Evolutionary conservation across 495 filamentous ascomycete species (phyloP), one percentile per base, ranked within the genome.

Genomic region (Cercophora scortea): DNA sequence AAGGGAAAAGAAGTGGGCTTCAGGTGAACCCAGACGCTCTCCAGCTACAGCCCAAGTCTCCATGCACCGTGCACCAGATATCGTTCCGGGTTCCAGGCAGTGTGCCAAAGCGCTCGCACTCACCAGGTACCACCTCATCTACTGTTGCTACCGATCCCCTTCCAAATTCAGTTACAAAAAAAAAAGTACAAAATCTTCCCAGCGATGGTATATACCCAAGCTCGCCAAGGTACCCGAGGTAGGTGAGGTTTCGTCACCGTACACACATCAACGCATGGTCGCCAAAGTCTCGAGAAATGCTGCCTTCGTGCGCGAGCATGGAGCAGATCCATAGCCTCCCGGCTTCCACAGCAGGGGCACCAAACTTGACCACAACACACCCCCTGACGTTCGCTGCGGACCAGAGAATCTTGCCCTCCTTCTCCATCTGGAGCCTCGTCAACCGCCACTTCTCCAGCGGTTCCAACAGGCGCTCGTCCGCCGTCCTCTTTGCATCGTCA

Each of bases 291-390:
- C 61, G 43, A 8, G 66, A 52, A 25, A 80, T 67, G 54, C 72
- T 77, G 16, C 76, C 76, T 57, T 81, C 75, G 43, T 72, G 57
- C 18, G 66, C 47, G 19, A 81, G 56, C 75, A 81, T 79, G 13
- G 65, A 65, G 8, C 76, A 74, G 53, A 81, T 65, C 75, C 75
- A 81, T 7, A 62, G 51, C 38, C 77, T 65, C 19, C 68, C 75
- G 33, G 65, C 74, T 60, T 81, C 77, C 13, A 80, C 74, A 8
- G 65, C 72, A 18, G 69, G 66, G 8, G 78, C 69, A 10, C 78
- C 77, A 63, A 96, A 93, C 71, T 96, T 98, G 19, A 96, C 85
- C 17, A 96, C 75, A 8, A 91, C 83, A 58, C 89, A 95, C 1
- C 89, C 89, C 8, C 91, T 78, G 32, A 95, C 82, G 35, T 77